Evolutionary conservation across 2,329 filamentous ascomycete genomes (phyloP).

Genomic region (Trichoderma atroviride): DNA sequence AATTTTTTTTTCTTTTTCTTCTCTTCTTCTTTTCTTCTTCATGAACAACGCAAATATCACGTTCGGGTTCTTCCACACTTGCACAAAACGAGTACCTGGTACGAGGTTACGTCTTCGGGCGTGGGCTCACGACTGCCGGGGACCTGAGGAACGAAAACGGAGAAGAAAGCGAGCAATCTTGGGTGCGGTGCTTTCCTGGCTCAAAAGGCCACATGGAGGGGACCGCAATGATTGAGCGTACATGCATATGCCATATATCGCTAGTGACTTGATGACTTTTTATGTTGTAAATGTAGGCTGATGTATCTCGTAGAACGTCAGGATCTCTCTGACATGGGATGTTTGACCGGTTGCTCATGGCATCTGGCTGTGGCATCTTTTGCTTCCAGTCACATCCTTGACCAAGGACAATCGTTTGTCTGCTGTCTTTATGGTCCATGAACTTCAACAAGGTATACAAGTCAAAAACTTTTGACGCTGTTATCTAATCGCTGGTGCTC

Average conservation of each 20-base stretch:
- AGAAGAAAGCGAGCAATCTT: slow-evolving; percentile 61
- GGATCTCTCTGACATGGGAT: background rate
- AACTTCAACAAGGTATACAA: background rate
- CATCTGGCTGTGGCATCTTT: background rate
- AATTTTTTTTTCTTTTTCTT: slow-evolving; percentile 31
- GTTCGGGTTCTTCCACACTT: slow-evolving; percentile 44
- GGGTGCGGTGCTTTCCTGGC: slow-evolving; percentile 59
- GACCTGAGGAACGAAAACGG: slow-evolving; percentile 52
- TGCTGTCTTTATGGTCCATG: background rate
- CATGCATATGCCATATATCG: slow-evolving; percentile 38
- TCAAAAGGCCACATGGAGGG: slow-evolving; percentile 50
- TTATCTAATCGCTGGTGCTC: background rate
- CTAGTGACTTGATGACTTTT: slow-evolving; percentile 13
- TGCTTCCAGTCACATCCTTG: background rate
- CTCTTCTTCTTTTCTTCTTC: slow-evolving; percentile 37
- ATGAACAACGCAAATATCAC: slow-evolving; percentile 54
- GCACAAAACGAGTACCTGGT: slow-evolving; percentile 38
- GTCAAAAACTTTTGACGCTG: background rate
- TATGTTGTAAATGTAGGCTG: slow-evolving; percentile 13
- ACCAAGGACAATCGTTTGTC: background rate
- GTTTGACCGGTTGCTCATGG: background rate
- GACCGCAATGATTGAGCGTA: slow-evolving; percentile 64
- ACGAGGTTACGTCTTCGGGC: slow-evolving; percentile 49
- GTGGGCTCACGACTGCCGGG: slow-evolving; percentile 51
- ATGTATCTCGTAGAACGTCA: background rate